Evolutionary conservation across 2,329 filamentous ascomycete species (phyloP).

Genomic region (Lachnellula cervina): DNA sequence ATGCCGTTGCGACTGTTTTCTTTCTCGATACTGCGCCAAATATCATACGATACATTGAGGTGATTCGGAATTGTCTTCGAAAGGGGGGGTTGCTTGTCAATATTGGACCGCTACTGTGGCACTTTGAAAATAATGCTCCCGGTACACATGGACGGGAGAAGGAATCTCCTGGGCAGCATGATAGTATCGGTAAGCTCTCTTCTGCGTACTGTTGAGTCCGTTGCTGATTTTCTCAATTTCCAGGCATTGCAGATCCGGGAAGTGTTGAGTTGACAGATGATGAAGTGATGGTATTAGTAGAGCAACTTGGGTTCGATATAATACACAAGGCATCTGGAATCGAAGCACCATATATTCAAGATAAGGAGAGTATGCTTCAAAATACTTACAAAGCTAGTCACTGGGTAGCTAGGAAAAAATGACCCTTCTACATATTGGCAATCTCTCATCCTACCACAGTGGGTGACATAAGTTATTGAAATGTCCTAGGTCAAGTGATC

Average conservation of each 20-base stretch:
- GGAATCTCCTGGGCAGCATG: slow-evolving; percentile 46
- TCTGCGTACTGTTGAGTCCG: neutral
- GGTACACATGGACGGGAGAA: slow-evolving; percentile 46
- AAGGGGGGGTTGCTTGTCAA: slow-evolving; percentile 82
- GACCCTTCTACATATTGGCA: slow-evolving; percentile 10
- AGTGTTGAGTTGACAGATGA: slow-evolving; percentile 87
- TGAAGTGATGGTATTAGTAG: slow-evolving; percentile 74
- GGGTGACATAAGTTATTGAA: no score
- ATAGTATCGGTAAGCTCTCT: slow-evolving; percentile 37
- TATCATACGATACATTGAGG: slow-evolving; percentile 81
- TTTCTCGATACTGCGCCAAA: slow-evolving; percentile 98
- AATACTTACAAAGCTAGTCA: slow-evolving; percentile 74
- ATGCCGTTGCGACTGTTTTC: slow-evolving; percentile 85
- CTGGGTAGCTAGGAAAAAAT: slow-evolving; percentile 78
- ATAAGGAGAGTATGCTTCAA: slow-evolving; percentile 78
- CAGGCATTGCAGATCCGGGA: slow-evolving; percentile 81
- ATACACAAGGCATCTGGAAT: slow-evolving; percentile 55
- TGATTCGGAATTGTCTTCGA: slow-evolving; percentile 72
- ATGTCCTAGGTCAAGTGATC: no score
- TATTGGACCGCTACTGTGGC: slow-evolving; percentile 87
- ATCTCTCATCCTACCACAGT: neutral
- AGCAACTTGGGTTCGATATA: slow-evolving; percentile 71
- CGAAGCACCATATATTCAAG: slow-evolving; percentile 82
- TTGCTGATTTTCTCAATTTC: neutral
- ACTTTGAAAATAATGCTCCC: slow-evolving; percentile 75